Evolutionary conservation across 2,329 filamentous ascomycete species (phyloP).

Genomic region (Fusarium metavorans): DNA sequence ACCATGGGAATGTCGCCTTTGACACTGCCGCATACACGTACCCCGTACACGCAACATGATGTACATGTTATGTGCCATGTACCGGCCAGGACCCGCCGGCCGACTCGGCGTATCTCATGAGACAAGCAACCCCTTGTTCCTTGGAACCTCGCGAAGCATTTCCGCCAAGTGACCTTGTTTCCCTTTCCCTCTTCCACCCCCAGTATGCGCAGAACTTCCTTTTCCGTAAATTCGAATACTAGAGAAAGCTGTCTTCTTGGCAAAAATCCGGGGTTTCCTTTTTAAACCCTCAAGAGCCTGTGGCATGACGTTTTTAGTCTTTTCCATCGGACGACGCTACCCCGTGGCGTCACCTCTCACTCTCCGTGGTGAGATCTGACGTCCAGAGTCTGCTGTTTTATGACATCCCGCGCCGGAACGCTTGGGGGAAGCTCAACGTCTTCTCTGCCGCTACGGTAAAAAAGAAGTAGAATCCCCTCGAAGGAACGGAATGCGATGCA

Average conservation of each 20-base stretch:
- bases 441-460: neutral
- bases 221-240: neutral
- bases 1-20: neutral
- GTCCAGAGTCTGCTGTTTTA: constrained; percentile 10
- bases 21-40: neutral
- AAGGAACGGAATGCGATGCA: neutral
- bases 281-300: neutral
- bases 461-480: neutral
- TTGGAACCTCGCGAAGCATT: neutral
- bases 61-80: neutral
- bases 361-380: constrained; percentile 13
- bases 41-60: neutral
- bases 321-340: neutral
- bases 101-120: neutral
- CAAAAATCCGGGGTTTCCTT: constrained; percentile 6
- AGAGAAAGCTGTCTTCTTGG: neutral
- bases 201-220: constrained; percentile 1
- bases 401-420: neutral
- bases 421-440: neutral
- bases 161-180: neutral
- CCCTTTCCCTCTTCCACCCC: neutral
- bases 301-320: constrained; percentile 6
- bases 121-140: neutral
- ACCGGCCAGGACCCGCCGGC: neutral
- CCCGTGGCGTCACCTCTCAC: constrained; percentile 4